Percentiles rank a stretch among this genome's conserved stretches.
phyloP scores from a whole-genome alignment of 768 basidiomycete genomes.

The Tylopilus subfusipes region DNA sequence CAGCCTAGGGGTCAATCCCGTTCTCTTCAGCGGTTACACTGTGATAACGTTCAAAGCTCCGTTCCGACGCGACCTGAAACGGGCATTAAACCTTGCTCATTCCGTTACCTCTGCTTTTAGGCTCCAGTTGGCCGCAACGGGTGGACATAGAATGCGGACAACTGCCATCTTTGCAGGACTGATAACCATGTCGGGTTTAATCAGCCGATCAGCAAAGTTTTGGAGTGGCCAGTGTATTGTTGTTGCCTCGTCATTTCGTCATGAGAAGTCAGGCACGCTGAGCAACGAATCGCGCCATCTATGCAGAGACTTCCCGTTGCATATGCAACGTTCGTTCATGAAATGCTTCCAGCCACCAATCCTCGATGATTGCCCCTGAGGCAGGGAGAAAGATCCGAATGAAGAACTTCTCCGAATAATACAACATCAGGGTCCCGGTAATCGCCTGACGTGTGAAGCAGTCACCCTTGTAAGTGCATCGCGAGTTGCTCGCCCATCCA shows the following conservation, averaged over 20 bases:
- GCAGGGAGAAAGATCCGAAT: not conserved
- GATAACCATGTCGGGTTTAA: too few relatives aligned
- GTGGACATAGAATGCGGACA: not conserved
- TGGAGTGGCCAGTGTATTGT: too few relatives aligned
- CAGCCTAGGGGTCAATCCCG: not conserved
- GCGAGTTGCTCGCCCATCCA: too few relatives aligned
- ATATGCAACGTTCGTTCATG: not conserved
- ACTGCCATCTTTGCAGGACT: not conserved
- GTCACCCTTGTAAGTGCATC: not conserved
- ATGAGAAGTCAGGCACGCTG: not conserved
- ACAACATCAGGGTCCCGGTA: not conserved
- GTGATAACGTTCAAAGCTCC: not conserved
- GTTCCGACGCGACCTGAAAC: not conserved
- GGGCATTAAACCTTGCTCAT: not conserved
- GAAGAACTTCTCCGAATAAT: not conserved
- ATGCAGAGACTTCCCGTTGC: not conserved
- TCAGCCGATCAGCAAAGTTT: too few relatives aligned
- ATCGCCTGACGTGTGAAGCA: too few relatives aligned
- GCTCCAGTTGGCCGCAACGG: not conserved
- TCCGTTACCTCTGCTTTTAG: not conserved
- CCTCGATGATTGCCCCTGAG: not conserved
- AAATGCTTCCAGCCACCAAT: not conserved
- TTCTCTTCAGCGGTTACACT: not conserved
- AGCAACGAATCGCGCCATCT: not conserved
- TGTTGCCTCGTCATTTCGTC: not conserved